Evolutionary conservation across 352 stramenopile genomes (phyloP), one percentile per base, ranked within the genome.

Genomic region (Globisporangium okanoganense): DNA sequence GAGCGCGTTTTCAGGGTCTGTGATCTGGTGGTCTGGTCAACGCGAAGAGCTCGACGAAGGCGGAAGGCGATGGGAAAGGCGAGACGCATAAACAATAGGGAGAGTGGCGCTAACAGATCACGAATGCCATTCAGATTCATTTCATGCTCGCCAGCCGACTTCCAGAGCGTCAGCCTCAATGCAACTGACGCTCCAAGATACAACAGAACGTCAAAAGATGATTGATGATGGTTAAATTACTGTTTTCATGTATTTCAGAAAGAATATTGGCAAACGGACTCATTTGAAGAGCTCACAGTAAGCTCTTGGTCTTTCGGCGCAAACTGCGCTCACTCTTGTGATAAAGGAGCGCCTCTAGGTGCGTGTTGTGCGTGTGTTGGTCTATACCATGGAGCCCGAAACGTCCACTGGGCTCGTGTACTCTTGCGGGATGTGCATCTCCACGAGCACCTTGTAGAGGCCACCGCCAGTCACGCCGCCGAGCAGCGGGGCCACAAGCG

Each of bases 401-500:
- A 14, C 14, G n/a, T 8, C 1, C 14, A 27, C 25, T 18, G 38
- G 25, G 40, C 40, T 43, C 29, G 20, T 27, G n/a, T 31, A n/a
- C 18, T 55, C 9, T 16, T 53, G 27, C 14, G 58, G 65, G 67
- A 81, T 68, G 61, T 83, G 70, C 54, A 75, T 74, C 43, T 65
- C 58, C 60, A 83, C 58, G 20, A 78, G 44, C 22, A 62, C 40
- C 40, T 69, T 69, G 62, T 83, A 81, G 20, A 67, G 44, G n/a
- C 65, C 61, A 4, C 59, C 72, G 38, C 74, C 72, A 0, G 69
- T 16, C n/a, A 59, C 63, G 16, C 72, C 75, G 25, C 76, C 76
- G 2, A 75, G 31, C 38, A 78, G 60, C 43, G 76, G 76, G 10
- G 58, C 76, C 13, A 86, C 70, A 25, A 86, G 66, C 14, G 76